These are phyloP conservation scores for Brachypodium distachyon DNA, from an alignment of 202 grass and related monocot species.

Conservation along the genomic window DNA sequence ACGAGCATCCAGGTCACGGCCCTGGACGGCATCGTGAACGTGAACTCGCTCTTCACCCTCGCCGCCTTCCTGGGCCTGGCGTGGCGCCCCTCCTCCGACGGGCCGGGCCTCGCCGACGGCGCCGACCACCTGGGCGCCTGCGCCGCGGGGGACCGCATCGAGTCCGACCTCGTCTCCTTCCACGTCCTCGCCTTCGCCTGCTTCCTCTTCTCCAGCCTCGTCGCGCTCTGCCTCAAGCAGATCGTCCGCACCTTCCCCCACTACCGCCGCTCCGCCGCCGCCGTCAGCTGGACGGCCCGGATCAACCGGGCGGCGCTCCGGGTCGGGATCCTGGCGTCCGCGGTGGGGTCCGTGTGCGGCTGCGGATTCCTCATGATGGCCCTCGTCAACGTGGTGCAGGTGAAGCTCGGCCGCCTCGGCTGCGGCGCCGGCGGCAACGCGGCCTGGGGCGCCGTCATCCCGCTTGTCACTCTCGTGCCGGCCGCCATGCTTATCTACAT, in stretches of 20 bases:
- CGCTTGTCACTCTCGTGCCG: slow-evolving; percentile 67
- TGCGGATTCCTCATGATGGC: slow-evolving; percentile 84
- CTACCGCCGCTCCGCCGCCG: background rate
- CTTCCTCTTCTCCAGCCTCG: slow-evolving; percentile 96
- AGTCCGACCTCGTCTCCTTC: slow-evolving; percentile 78
- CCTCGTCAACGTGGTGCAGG: slow-evolving; percentile 78
- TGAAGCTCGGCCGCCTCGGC: slow-evolving; percentile 63
- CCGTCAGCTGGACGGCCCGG: slow-evolving; percentile 4
- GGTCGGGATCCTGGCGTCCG: slow-evolving; percentile 56
- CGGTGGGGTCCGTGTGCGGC: slow-evolving; percentile 51
- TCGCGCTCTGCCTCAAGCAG: slow-evolving; percentile 98
- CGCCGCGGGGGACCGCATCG: slow-evolving; percentile 44
- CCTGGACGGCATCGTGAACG: slow-evolving; percentile 89
- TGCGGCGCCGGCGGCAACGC: slow-evolving; percentile 54
- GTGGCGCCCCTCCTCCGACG: slow-evolving; percentile 54
- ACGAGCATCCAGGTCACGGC: slow-evolving; percentile 84
- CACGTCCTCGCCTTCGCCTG: slow-evolving; percentile 82
- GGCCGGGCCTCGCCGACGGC: slow-evolving; percentile 28
- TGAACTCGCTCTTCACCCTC: slow-evolving; percentile 82
- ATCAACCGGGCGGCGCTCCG: slow-evolving; percentile 69
- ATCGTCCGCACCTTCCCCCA: slow-evolving; percentile 42
- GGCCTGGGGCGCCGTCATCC: slow-evolving; percentile 45
- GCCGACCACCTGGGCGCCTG: slow-evolving; percentile 33
- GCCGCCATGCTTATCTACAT: slow-evolving; percentile 72
- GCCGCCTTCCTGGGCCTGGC: slow-evolving; percentile 57